These are phyloP conservation scores for Zasmidium citrigriseum DNA, from an alignment of 2,329 filamentous ascomycete genomes.

Conservation along the genomic window DNA sequence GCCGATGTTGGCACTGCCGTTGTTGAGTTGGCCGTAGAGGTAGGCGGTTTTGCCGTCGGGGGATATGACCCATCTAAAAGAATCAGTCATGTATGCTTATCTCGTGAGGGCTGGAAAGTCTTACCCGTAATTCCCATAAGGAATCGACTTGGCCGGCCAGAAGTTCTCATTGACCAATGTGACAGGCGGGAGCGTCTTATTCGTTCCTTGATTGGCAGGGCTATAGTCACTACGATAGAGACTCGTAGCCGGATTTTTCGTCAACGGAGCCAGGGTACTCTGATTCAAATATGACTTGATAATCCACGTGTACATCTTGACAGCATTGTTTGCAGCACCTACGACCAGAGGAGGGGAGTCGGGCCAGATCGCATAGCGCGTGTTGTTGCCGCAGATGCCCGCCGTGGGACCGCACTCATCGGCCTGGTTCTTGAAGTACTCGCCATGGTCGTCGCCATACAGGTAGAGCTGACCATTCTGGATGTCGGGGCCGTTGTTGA, in stretches of 20 bases:
- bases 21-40: constrained; percentile 21
- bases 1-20: constrained; percentile 6
- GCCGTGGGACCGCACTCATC: constrained; percentile 17
- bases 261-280: not conserved
- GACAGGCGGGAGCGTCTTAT: not conserved
- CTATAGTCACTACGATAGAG: not conserved
- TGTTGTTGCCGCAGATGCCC: constrained; percentile 22
- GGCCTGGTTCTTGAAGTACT: constrained; percentile 22
- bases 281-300: not conserved
- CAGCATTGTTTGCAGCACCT: constrained; percentile 3
- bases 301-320: constrained; percentile 25
- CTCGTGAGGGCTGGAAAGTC: not conserved
- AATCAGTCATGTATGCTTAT: not conserved
- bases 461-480: constrained; percentile 14
- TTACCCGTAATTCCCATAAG: not conserved
- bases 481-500: constrained; percentile 10
- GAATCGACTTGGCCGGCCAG: not conserved
- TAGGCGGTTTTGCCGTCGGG: constrained; percentile 17
- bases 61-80: constrained; percentile 1
- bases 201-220: not conserved
- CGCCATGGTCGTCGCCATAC: constrained; percentile 16
- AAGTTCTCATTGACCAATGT: not conserved
- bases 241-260: not conserved
- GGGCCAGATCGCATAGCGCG: constrained; percentile 25
- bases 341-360: constrained; percentile 22